Conservation (phyloP, 345 rosid genomes). For the Eucalyptus dawsonii region DNA sequence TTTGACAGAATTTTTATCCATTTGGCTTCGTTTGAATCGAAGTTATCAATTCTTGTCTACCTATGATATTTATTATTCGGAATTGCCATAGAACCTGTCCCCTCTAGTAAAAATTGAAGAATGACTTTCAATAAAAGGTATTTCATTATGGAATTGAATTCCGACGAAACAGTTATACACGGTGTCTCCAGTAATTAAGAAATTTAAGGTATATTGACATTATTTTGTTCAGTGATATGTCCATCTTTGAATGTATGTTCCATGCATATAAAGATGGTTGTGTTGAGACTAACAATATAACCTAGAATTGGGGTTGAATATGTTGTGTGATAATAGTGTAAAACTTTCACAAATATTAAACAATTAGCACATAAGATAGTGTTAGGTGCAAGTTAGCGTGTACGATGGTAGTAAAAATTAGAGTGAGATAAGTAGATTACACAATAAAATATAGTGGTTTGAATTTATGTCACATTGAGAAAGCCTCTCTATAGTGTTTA, state of each 20-base stretch:
- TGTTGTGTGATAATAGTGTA: background rate
- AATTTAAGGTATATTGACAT: too few relatives aligned
- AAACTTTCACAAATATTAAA: background rate
- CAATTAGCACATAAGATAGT: background rate
- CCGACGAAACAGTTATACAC: fast-evolving
- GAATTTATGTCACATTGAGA: background rate
- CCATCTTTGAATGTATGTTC: background rate
- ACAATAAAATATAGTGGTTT: background rate
- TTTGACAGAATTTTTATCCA: too few relatives aligned
- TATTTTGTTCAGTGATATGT: background rate
- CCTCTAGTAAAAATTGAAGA: background rate
- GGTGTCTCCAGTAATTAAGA: background rate
- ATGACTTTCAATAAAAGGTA: too few relatives aligned
- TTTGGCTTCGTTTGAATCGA: fast-evolving
- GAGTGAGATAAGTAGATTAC: background rate
- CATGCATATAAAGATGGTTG: background rate
- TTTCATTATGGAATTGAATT: background rate
- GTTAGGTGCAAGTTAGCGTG: background rate
- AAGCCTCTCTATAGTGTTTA: background rate
- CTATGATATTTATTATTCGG: background rate
- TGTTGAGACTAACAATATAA: background rate
- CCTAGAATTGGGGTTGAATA: background rate
- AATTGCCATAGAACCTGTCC: background rate
- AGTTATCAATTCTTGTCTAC: background rate
- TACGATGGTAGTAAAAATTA: background rate